Evolutionary conservation across 768 basidiomycete genomes (phyloP).

Genomic region (Xanthoconium stramineum): DNA sequence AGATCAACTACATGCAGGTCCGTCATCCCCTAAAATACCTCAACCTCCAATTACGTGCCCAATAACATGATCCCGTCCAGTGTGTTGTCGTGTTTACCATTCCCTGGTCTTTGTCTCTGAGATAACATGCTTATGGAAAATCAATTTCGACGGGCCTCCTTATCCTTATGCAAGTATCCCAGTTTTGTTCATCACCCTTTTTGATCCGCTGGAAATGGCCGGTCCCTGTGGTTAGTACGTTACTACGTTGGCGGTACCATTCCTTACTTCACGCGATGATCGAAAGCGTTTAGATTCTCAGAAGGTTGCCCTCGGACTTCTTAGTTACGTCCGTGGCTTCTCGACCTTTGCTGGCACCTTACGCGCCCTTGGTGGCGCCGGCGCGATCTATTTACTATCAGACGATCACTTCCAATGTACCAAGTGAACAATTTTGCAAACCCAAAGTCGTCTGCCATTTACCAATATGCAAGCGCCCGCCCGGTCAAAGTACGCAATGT

Average conservation of each 20-base stretch:
- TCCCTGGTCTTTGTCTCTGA: conserved; percentile 1
- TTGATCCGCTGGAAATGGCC: conserved; percentile 18
- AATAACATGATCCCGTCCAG: background rate
- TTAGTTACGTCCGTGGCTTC: conserved; percentile 34
- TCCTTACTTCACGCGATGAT: conserved; percentile 23
- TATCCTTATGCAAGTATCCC: conserved; percentile 19
- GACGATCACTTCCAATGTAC: conserved; percentile 22
- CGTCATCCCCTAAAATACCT: background rate
- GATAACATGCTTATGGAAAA: conserved; percentile 14
- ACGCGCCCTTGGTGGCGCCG: conserved; percentile 30
- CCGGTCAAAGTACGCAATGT: conserved; percentile 18
- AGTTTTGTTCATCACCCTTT: conserved; percentile 15
- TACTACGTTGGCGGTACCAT: conserved; percentile 15
- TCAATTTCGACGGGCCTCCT: conserved; percentile 12
- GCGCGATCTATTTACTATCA: conserved; percentile 16
- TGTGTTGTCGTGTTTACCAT: background rate
- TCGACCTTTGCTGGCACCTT: conserved; percentile 17
- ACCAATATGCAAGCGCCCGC: conserved; percentile 14
- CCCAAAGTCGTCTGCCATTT: conserved; percentile 12
- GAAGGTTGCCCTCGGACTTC: conserved; percentile 34
- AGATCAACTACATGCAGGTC: background rate
- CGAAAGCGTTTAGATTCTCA: conserved; percentile 28
- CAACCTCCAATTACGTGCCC: background rate
- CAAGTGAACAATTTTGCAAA: conserved; percentile 8
- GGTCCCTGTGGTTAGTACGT: conserved; percentile 16